These are phyloP conservation scores for Immersiella caudata DNA, from an alignment of 495 filamentous ascomycete genomes.

Conservation along the genomic window DNA sequence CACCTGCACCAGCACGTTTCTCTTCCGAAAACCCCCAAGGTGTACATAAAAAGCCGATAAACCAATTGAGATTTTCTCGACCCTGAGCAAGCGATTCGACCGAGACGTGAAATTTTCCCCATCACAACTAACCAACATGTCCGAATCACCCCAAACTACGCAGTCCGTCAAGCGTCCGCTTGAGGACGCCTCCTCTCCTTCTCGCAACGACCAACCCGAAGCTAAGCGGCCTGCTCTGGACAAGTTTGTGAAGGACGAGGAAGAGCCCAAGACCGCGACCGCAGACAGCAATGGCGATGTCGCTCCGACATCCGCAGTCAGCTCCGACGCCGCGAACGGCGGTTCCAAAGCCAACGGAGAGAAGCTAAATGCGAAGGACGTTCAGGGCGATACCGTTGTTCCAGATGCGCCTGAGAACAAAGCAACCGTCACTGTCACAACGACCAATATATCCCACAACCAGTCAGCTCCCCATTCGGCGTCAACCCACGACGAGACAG, in stretches of 20 bases:
- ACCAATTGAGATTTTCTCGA: constrained; percentile 57
- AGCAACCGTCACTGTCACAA: constrained; percentile 48
- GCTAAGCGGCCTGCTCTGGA: constrained; percentile 96
- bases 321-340: constrained; percentile 43
- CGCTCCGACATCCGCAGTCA: constrained; percentile 26
- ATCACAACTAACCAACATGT: constrained; percentile 50
- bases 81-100: constrained; percentile 21
- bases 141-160: constrained; percentile 57
- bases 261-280: constrained; percentile 43
- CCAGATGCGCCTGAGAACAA: constrained; percentile 65
- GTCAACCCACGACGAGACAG: constrained; percentile 74
- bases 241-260: constrained; percentile 71
- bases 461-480: constrained; percentile 33
- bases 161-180: constrained; percentile 85
- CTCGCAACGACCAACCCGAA: constrained; percentile 90
- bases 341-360: constrained; percentile 53
- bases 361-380: constrained; percentile 61
- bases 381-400: constrained; percentile 67
- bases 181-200: constrained; percentile 94
- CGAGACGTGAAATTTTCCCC: constrained; percentile 34
- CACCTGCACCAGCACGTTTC: constrained; percentile 86
- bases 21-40: constrained; percentile 72
- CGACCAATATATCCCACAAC: constrained; percentile 45
- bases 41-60: constrained; percentile 70
- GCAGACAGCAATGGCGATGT: constrained; percentile 45